Evolutionary conservation across 1,139 yeast species (phyloP), one percentile per base, ranked within the genome.

Genomic region (Yamadazyma siamensis): DNA sequence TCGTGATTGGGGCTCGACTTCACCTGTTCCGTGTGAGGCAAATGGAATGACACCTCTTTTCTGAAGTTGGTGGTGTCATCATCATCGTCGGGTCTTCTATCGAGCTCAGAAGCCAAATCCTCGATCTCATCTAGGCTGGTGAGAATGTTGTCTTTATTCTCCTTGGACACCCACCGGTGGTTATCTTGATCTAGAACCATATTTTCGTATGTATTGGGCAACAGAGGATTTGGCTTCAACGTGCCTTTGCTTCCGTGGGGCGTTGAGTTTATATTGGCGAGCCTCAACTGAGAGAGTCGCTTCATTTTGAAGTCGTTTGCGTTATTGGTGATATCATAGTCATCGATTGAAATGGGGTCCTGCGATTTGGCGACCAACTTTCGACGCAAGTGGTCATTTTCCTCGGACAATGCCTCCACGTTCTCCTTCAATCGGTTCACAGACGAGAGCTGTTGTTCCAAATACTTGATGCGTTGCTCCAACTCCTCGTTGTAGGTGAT

Each of bases 91-190:
- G 36, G 34, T 25, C 33, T 20, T 26, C 43, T 45, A 4, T 47
- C 53, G 13, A 49, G 41, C 13, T 44, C 53, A 12, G 34, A 31
- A 7, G 52, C 46, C 34, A 70, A 56, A 43, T 68, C 73, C 32
- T 66, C 74, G 25, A 70, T 70, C 4, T 68, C 64, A 34, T 65
- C 71, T 28, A 70, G 53, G 25, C 68, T 64, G 5, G 59, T 56
- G 6, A 44, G 46, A 23, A 59, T 55, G 24, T 59, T 63, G 32
- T 55, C 51, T 17, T 50, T 50, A 21, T 52, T 54, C 22, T 47
- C 56, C 2, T 52, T 40, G 16, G 10, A 12, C 7, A 62, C 42
- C 74, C 74, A 67, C 33, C 50, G 54, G 27, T 61, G 61, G 31
- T 62, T 60, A 21, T 47, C 50, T 19, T 49, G 52, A 41, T 66